Conservation (phyloP, 139 green algal species). For the Helicosporidium sp. region DNA sequence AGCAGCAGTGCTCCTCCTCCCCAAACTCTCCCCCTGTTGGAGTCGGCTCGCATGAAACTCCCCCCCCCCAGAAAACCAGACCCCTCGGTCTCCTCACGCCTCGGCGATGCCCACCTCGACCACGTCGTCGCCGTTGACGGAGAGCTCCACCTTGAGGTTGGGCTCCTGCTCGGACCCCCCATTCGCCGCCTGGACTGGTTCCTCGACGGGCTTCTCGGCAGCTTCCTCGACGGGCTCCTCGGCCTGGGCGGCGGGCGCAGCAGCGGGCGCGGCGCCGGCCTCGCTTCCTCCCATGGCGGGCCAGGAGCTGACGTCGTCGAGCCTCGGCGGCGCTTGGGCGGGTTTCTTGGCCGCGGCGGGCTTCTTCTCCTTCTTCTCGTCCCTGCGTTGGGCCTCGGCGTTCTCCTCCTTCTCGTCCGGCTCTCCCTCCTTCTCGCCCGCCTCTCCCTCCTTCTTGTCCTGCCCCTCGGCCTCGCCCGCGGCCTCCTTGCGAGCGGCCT, state of each 20-base stretch:
- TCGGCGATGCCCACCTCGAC: too few relatives aligned
- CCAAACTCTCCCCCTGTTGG: too few relatives aligned
- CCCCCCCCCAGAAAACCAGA: too few relatives aligned
- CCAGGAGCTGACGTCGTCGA: conserved; percentile 17
- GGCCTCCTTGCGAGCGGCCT: neutral
- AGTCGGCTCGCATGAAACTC: too few relatives aligned
- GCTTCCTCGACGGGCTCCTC: conserved; percentile 4
- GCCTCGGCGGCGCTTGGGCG: conserved; percentile 5
- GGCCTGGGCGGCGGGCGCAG: neutral
- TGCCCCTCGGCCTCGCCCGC: neutral
- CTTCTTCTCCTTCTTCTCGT: conserved; percentile 2
- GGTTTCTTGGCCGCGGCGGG: neutral
- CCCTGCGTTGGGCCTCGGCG: neutral
- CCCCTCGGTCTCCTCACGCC: too few relatives aligned
- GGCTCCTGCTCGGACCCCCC: too few relatives aligned
- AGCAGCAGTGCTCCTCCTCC: too few relatives aligned
- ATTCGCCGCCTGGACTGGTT: too few relatives aligned
- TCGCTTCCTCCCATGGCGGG: conserved; percentile 12
- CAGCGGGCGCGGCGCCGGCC: neutral
- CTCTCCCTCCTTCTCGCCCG: neutral
- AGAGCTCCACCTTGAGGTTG: too few relatives aligned
- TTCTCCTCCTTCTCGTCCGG: conserved; percentile 4
- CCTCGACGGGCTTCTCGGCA: too few relatives aligned
- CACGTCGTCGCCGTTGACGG: too few relatives aligned
- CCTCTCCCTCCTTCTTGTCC: conserved; percentile 2